A percentile compares a stretch with the other conserved stretches of the same genome.
Conservation (phyloP, 208 protist species). For the Acanthamoeba healyi region DNA sequence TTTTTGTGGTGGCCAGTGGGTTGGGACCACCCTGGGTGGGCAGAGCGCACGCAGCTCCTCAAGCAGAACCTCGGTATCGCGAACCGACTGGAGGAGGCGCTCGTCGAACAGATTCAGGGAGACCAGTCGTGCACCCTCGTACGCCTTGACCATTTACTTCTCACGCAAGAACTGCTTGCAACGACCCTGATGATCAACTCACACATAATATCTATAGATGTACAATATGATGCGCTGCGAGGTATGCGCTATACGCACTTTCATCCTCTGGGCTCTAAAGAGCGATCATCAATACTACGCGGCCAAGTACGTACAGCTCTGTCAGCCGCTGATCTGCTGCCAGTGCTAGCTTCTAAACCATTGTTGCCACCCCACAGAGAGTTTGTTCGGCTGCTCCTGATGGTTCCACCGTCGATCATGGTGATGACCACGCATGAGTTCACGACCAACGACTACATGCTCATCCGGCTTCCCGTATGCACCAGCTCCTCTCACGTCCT, state of each 20-base stretch:
- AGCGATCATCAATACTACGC: background rate
- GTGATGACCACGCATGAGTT: conserved; percentile 35
- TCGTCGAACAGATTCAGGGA: too few relatives aligned
- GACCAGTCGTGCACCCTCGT: too few relatives aligned
- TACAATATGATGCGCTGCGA: conserved; percentile 25
- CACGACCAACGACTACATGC: conserved; percentile 3
- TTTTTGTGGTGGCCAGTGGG: too few relatives aligned
- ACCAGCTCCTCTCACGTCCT: background rate
- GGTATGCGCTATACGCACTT: background rate
- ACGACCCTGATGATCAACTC: too few relatives aligned
- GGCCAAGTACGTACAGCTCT: background rate
- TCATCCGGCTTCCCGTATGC: background rate
- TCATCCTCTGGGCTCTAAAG: background rate
- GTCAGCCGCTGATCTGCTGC: background rate
- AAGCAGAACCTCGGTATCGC: too few relatives aligned
- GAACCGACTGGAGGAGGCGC: too few relatives aligned
- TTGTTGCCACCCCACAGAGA: background rate
- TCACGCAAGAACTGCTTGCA: too few relatives aligned
- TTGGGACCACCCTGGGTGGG: too few relatives aligned
- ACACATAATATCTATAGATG: too few relatives aligned
- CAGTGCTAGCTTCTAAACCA: too few relatives aligned
- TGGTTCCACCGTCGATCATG: background rate
- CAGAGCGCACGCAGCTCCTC: too few relatives aligned
- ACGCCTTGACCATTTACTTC: too few relatives aligned
- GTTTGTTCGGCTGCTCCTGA: background rate